Conservation (phyloP, 2,329 filamentous ascomycete genomes). For the Metarhizium guizhouense region DNA sequence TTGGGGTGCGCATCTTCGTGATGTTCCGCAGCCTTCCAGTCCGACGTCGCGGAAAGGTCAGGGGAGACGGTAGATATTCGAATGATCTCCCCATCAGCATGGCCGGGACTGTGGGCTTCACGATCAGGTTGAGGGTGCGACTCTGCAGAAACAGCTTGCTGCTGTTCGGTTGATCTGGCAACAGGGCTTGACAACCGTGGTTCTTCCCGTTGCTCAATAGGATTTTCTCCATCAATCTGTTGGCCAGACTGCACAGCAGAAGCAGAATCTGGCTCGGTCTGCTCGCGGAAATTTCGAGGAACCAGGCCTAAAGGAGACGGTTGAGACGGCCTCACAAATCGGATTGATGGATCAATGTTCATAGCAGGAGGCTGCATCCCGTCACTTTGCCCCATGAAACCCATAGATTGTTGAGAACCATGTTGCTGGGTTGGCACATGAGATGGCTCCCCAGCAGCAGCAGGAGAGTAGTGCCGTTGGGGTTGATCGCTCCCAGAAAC, state of each 20-base stretch:
- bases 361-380: background rate
- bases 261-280: background rate
- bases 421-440: background rate
- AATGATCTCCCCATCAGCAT: background rate
- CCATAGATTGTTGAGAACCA: background rate
- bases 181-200: background rate
- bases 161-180: background rate
- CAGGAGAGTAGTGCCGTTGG: too few relatives aligned
- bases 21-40: background rate
- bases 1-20: background rate
- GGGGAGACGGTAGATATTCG: conserved; percentile 7
- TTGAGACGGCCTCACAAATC: background rate
- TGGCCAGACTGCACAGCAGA: background rate
- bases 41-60: conserved; percentile 5
- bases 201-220: background rate
- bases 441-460: background rate
- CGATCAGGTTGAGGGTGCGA: background rate
- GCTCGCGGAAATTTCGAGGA: background rate
- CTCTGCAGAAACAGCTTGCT: background rate
- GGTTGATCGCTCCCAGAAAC: too few relatives aligned
- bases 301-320: background rate
- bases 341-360: background rate
- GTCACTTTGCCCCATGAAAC: background rate
- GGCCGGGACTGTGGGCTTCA: background rate
- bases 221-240: background rate